Base-by-base conservation (phyloP, 257 asterid species). In the Orobanche coerulescens region DNA sequence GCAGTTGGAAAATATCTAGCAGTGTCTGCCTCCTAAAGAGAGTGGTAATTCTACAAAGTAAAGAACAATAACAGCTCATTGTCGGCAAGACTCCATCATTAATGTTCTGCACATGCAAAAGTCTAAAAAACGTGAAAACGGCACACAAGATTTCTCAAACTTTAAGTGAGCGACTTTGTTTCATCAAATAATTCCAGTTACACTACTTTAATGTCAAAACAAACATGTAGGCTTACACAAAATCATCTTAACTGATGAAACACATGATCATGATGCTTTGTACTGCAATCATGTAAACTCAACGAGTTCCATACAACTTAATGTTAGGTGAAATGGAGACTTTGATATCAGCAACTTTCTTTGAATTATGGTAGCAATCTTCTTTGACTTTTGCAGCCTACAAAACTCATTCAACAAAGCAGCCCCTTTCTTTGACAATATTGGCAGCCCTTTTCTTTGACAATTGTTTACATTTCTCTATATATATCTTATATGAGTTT, bases 121-220 rank as follows among this genome's bases (percentile, higher is more conserved):
- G 20, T 19, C 34, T 56, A 15, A 22, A 57, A 61, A 52, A 31
- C 14, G 43, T 51, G 65, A 55, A 20, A 49, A 58, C 18, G 40
- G n/a, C n/a, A n/a, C n/a, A n/a, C n/a, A 33, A 55, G 30, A 39
- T 20, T 24, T 46, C 0, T 19, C n/a, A 48, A 48, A 1, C 19
- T 40, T n/a, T 40, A 34, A 37, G 20, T 13, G 25, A 9, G 24
- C 44, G 52, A 58, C 14, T 54, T 54, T 67, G 47, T 24, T 14
- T 40, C 30, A 58, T 49, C 72, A 57, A 20, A 47, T 65, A 0
- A 31, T 42, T 56, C 48, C 2, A 13, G 51, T 13, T 53, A 62
- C 9, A 18, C n/a, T 3, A 39, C 46, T 39, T n/a, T 10, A 14
- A 30, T 47, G 46, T 42, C 30, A 37, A 19, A 56, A 33, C 24